A percentile compares a stretch with the other conserved stretches of the same genome.
phyloP scores from a whole-genome alignment of 2,329 filamentous ascomycete genomes.

The Pseudocercospora macadamiae region DNA sequence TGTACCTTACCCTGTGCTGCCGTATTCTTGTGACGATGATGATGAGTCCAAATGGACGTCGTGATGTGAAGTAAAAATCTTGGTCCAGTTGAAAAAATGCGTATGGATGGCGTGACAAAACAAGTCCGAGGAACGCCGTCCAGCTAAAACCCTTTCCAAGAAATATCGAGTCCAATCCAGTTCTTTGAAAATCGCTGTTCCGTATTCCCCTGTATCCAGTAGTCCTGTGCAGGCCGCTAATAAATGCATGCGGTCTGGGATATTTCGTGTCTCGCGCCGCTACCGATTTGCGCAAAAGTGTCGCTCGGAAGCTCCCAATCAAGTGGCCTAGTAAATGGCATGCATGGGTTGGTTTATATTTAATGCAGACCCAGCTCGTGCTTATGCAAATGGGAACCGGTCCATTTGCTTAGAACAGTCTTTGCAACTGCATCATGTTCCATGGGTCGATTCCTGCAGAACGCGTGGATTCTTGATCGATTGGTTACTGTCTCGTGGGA shows the following conservation, averaged over 20 bases:
- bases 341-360: neutral
- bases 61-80: too few relatives aligned
- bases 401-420: conserved; percentile 8
- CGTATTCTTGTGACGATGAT: too few relatives aligned
- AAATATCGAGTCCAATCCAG: neutral
- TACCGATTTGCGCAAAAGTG: neutral
- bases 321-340: neutral
- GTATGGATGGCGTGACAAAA: too few relatives aligned
- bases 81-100: too few relatives aligned
- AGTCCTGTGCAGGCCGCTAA: neutral
- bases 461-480: neutral
- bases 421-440: conserved; percentile 3
- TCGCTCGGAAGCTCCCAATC: neutral
- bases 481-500: too few relatives aligned
- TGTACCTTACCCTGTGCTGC: neutral
- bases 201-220: neutral
- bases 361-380: neutral
- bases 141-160: too few relatives aligned
- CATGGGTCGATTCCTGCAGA: neutral
- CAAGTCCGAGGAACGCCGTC: too few relatives aligned
- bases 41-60: too few relatives aligned
- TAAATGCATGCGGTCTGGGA: neutral
- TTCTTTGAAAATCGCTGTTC: neutral
- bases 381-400: neutral
- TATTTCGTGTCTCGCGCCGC: conserved; percentile 1